Conservation (phyloP, 129 eudicot genomes). For the Tanacetum coccineum region DNA sequence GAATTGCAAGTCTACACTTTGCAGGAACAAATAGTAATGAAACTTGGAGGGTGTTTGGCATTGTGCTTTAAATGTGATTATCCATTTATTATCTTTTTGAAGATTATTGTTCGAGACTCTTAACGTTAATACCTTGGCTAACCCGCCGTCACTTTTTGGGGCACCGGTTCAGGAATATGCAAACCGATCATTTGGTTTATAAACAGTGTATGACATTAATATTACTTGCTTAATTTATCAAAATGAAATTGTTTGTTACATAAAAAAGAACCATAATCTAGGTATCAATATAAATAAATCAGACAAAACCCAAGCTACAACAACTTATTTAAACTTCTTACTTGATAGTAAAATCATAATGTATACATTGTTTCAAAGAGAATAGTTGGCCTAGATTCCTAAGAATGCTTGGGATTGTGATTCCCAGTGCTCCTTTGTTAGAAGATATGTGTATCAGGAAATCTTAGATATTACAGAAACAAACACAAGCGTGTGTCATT, state of each 20-base stretch:
- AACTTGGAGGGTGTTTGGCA: too few relatives aligned
- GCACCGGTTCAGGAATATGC: slow-evolving; percentile 77
- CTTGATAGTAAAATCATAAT: slow-evolving; percentile 20
- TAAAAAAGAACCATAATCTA: too few relatives aligned
- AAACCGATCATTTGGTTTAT: slow-evolving; percentile 57
- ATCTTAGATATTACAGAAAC: too few relatives aligned
- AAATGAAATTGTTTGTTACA: too few relatives aligned
- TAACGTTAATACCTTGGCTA: too few relatives aligned
- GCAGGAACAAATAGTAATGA: too few relatives aligned
- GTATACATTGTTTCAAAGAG: slow-evolving; percentile 10
- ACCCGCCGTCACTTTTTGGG: slow-evolving; percentile 65
- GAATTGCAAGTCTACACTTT: too few relatives aligned
- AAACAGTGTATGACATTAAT: slow-evolving; percentile 1
- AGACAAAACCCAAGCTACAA: slow-evolving; percentile 13
- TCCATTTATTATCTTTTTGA: too few relatives aligned
- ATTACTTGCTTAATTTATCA: too few relatives aligned
- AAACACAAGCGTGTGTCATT: rapidly evolving
- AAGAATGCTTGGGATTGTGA: slow-evolving; percentile 55
- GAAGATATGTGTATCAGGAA: too few relatives aligned
- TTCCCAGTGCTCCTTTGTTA: slow-evolving; percentile 87
- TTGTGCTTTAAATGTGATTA: too few relatives aligned
- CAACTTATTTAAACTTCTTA: slow-evolving; percentile 18
- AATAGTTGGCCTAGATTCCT: slow-evolving; percentile 41
- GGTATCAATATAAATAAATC: not conserved
- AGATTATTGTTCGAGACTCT: too few relatives aligned